phyloP scores from a whole-genome alignment of 306 rosid genomes.

The Alnus glutinosa region DNA sequence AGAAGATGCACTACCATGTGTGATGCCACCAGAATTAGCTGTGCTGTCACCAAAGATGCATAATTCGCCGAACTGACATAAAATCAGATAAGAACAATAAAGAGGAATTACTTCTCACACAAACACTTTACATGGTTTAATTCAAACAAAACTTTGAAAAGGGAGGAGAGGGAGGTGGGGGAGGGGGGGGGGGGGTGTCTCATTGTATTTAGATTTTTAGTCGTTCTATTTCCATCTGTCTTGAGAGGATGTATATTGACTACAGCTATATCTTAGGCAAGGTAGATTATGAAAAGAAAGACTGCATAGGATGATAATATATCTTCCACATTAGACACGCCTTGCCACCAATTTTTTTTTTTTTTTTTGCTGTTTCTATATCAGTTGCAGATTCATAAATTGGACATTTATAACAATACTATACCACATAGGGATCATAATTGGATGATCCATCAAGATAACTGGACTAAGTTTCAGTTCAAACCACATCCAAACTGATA shows the following conservation, averaged over 20 bases:
- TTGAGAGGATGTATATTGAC: not conserved
- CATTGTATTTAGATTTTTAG: not conserved
- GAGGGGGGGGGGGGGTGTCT: no score
- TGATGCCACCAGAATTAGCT: slow-evolving; percentile 74
- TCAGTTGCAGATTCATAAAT: not conserved
- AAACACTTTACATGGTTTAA: not conserved
- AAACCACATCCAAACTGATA: not conserved
- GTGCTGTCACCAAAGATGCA: slow-evolving; percentile 85
- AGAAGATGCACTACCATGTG: slow-evolving; percentile 74
- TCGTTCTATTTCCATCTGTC: not conserved
- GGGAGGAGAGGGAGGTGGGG: no score
- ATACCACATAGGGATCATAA: not conserved
- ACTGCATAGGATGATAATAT: not conserved
- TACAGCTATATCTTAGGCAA: not conserved
- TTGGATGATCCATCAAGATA: not conserved
- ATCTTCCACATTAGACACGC: not conserved
- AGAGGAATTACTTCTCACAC: slow-evolving; percentile 2
- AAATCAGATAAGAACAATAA: slow-evolving; percentile 22
- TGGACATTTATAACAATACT: not conserved
- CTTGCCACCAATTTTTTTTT: not conserved
- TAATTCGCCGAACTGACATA: slow-evolving; percentile 79
- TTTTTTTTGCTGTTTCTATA: not conserved
- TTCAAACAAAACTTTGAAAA: no score
- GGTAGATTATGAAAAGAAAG: not conserved
- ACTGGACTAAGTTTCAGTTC: not conserved